A percentile compares a stretch with the other conserved stretches of the same genome.
These are phyloP conservation scores for Echeveria elegans DNA, from an alignment of 164 flowering plant genomes.

Conservation along the genomic window DNA sequence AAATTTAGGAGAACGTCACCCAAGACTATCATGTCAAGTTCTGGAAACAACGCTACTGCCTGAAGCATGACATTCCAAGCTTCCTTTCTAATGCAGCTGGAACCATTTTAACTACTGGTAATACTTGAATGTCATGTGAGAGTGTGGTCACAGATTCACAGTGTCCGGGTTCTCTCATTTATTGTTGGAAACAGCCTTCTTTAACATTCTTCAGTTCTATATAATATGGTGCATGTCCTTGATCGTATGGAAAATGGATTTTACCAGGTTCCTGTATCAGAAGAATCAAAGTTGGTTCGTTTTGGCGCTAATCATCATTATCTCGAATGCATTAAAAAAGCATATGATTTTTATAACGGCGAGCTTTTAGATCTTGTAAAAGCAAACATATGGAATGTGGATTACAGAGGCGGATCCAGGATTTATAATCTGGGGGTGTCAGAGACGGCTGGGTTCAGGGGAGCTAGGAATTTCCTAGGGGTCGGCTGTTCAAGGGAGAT, in stretches of 20 bases:
- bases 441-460: too few species aligned
- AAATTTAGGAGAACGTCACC: conserved; percentile 76
- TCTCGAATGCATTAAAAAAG: conserved; percentile 81
- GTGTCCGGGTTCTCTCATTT: conserved; percentile 73
- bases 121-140: conserved; percentile 97
- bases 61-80: conserved; percentile 86
- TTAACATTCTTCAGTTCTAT: not conserved
- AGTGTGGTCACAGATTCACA: conserved; percentile 97
- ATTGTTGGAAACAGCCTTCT: not conserved
- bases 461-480: too few species aligned
- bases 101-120: conserved; percentile 92
- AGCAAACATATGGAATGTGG: conserved; percentile 57
- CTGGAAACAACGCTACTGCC: conserved; percentile 92
- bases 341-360: conserved; percentile 84
- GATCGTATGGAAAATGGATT: conserved; percentile 17
- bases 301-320: conserved; percentile 88
- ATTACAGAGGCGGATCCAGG: too few species aligned
- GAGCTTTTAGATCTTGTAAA: conserved; percentile 85
- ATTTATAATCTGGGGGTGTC: too few species aligned
- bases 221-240: not conserved
- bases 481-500: too few species aligned
- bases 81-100: conserved; percentile 83
- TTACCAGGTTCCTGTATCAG: conserved; percentile 68
- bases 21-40: conserved; percentile 89
- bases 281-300: conserved; percentile 62